A percentile compares a stretch with the other conserved stretches of the same genome.
phyloP scores from a whole-genome alignment of 179 eudicot genomes.

The Heliamphora pulchella region DNA sequence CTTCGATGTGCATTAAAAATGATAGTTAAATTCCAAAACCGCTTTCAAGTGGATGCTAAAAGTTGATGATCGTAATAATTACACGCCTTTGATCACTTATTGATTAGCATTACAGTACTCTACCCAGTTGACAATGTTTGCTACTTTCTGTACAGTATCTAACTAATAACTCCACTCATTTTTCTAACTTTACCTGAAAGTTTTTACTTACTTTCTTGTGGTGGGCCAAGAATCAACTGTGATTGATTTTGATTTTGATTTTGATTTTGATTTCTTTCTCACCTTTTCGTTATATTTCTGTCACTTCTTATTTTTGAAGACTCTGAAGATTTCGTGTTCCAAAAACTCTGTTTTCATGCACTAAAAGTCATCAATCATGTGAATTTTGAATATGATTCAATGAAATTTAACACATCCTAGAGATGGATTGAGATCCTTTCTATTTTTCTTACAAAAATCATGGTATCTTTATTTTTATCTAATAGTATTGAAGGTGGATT shows the following conservation, averaged over 20 bases:
- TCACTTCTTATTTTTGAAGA: background rate
- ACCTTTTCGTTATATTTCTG: background rate
- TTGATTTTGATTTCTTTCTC: background rate
- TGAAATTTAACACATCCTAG: too few species aligned
- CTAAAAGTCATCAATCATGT: too few species aligned
- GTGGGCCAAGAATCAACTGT: constrained; percentile 12
- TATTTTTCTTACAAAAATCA: too few species aligned
- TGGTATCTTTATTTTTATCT: too few species aligned
- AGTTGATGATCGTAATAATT: constrained; percentile 9
- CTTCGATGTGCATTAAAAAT: too few species aligned
- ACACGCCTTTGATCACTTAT: constrained; percentile 4
- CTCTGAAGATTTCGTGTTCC: too few species aligned
- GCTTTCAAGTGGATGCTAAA: constrained; percentile 13
- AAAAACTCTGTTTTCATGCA: too few species aligned
- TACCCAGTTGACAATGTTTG: constrained; percentile 3
- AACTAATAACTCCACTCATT: background rate
- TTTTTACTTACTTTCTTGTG: background rate
- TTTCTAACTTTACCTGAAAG: background rate
- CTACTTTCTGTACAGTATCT: background rate
- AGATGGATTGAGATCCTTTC: too few species aligned
- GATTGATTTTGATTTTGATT: background rate
- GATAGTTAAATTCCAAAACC: too few species aligned
- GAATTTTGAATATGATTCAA: too few species aligned
- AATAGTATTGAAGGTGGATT: too few species aligned
- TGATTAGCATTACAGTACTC: constrained; percentile 6